Evolutionary conservation across 1,284 basidiomycete species (phyloP).

Genomic region (Moesziomyces antarcticus): DNA sequence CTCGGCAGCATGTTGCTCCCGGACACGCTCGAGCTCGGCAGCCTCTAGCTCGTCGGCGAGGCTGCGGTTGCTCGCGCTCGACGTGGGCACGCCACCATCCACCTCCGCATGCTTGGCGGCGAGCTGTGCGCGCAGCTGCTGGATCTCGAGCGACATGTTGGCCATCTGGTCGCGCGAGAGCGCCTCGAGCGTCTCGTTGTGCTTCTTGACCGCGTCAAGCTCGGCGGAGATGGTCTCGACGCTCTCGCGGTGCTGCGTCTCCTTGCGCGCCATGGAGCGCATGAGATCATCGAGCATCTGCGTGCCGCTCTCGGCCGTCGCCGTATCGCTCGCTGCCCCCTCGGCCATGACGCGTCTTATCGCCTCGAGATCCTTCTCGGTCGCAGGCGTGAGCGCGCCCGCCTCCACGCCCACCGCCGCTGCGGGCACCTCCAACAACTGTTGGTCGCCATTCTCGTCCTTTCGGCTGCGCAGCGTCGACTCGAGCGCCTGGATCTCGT

Average conservation of each 20-base stretch:
- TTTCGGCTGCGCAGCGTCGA: slow-evolving; percentile 18
- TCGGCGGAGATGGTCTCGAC: slow-evolving; percentile 78
- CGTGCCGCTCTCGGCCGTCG: slow-evolving; percentile 2
- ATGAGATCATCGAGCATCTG: slow-evolving; percentile 55
- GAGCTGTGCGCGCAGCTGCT: slow-evolving; percentile 77
- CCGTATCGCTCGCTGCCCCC: slow-evolving; percentile 8
- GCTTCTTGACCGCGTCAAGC: slow-evolving; percentile 76
- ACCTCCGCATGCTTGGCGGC: slow-evolving; percentile 48
- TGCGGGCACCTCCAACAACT: background rate
- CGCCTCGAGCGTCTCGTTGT: slow-evolving; percentile 81
- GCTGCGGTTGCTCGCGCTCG: slow-evolving; percentile 47
- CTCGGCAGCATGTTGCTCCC: slow-evolving; percentile 23
- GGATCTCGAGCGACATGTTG: slow-evolving; percentile 81
- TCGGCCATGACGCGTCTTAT: slow-evolving; percentile 33
- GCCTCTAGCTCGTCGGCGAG: slow-evolving; percentile 92
- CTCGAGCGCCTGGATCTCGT: slow-evolving; percentile 54
- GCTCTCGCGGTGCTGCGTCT: slow-evolving; percentile 81
- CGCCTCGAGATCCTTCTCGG: slow-evolving; percentile 41
- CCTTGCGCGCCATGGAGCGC: slow-evolving; percentile 89
- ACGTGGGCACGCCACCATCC: slow-evolving; percentile 51
- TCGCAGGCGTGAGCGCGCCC: slow-evolving; percentile 30
- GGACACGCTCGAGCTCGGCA: slow-evolving; percentile 35
- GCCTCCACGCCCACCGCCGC: background rate
- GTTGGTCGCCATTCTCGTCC: slow-evolving; percentile 4
- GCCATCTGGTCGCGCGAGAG: slow-evolving; percentile 83